phyloP scores from a whole-genome alignment of 148 eudicot genomes.

The Diospyros kaki region DNA sequence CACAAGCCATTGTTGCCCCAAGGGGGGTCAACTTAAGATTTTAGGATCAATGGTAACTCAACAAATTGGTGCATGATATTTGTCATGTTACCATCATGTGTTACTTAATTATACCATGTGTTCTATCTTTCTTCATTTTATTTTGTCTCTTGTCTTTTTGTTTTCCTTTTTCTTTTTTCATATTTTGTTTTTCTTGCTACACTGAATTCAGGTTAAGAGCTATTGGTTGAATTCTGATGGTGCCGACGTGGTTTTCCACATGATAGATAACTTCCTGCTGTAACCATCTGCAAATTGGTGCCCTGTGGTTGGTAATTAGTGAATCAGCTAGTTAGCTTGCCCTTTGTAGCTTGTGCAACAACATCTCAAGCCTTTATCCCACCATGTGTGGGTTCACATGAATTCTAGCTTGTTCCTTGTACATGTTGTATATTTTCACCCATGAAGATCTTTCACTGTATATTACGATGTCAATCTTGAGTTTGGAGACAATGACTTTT shows the following conservation, averaged over 20 bases:
- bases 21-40: too few species aligned
- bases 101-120: background rate
- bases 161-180: background rate
- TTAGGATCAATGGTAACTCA: too few species aligned
- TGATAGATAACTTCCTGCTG: conserved; percentile 77
- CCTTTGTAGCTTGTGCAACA: background rate
- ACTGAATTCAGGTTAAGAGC: conserved; percentile 62
- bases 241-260: conserved; percentile 77
- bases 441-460: background rate
- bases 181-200: background rate
- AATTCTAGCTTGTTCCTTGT: background rate
- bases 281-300: conserved; percentile 19
- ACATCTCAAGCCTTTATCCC: too few species aligned
- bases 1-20: too few species aligned
- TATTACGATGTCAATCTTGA: background rate
- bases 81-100: too few species aligned
- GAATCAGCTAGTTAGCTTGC: conserved; percentile 8
- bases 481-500: too few species aligned
- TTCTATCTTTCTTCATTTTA: too few species aligned
- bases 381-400: too few species aligned
- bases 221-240: conserved; percentile 93
- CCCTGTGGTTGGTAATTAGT: background rate
- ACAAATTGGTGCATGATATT: too few species aligned
- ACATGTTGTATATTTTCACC: conserved; percentile 2
- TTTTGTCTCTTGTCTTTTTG: background rate